A percentile compares a stretch with the other conserved stretches of the same genome.
These are phyloP conservation scores for Didymella lethalis DNA, from an alignment of 2,329 filamentous ascomycete genomes.

Conservation along the genomic window DNA sequence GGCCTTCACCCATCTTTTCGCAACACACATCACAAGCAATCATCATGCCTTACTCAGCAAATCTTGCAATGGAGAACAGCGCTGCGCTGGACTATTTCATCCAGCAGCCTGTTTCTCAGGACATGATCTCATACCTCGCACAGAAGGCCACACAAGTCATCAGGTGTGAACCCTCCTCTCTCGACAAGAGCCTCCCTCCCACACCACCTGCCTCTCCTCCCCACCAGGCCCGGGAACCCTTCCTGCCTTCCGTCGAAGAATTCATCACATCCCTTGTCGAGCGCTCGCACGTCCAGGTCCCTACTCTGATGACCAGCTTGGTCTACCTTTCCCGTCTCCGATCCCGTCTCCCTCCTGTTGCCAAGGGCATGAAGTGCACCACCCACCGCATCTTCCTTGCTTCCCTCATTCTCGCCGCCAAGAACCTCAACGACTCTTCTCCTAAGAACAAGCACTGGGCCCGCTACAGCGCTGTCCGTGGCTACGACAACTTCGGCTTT, in stretches of 20 bases:
- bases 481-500: slow-evolving; percentile 83
- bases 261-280: slow-evolving; percentile 94
- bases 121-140: slow-evolving; percentile 82
- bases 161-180: slow-evolving; percentile 69
- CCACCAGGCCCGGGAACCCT: slow-evolving; percentile 59
- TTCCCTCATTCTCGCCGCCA: slow-evolving; percentile 83
- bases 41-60: slow-evolving; percentile 57
- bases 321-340: slow-evolving; percentile 90
- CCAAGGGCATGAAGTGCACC: slow-evolving; percentile 95
- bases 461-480: slow-evolving; percentile 81
- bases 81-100: slow-evolving; percentile 81
- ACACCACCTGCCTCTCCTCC: slow-evolving; percentile 68
- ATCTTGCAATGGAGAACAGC: slow-evolving; percentile 65
- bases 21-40: slow-evolving; percentile 26
- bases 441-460: slow-evolving; percentile 99
- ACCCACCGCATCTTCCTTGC: slow-evolving; percentile 97
- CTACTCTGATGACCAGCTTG: slow-evolving; percentile 94
- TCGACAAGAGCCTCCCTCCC: slow-evolving; percentile 61
- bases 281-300: slow-evolving; percentile 94
- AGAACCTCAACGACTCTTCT: slow-evolving; percentile 98
- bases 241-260: slow-evolving; percentile 79
- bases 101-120: slow-evolving; percentile 74
- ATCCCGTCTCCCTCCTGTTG: slow-evolving; percentile 86
- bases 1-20: slow-evolving; percentile 20
- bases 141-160: slow-evolving; percentile 79